Base-by-base conservation (phyloP, 2,329 filamentous ascomycete genomes). In the Gremmenia infestans region DNA sequence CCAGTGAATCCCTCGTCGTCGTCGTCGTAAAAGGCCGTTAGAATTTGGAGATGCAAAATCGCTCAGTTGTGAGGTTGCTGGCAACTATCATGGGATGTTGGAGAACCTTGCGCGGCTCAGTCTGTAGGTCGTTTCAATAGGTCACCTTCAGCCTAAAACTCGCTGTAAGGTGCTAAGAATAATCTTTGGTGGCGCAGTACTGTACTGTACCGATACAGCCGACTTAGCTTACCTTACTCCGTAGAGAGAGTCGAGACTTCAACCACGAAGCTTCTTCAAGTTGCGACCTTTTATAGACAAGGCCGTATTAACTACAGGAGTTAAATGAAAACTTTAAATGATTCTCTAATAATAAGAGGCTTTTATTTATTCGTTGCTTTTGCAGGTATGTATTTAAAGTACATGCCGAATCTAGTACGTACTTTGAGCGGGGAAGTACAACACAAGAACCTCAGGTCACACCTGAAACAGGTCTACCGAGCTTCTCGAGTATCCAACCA, bases 381-480 rank as follows among this genome's bases (percentile, higher is more conserved):
- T 32, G 28, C 8, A 32, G 28, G 8, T 32, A 32, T 8, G 8
- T 32, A 32, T 32, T 11, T 4, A 32, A 32, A 32, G 8, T 9
- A 32, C 28, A 9, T 32, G 8, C 22, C 22, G 22, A 4, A 22
- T 22, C 3, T 22, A 6, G 28, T 28, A 28, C 28, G 8, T 28
- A 7, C 5, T 28, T 28, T 28, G 28, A 32, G 28, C 28, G 28
- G 28, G 28, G 28, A 5, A 9, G 28, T 9, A 32, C 9, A 32
- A 32, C 9, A 32, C 3, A 2, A 32, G 28, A 32, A 32, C 9
- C 9, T 32, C 28, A 32, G 9, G 2, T 15, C 15, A 42, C 39
- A 42, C 15, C 42, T 42, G 59, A 47, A 70, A 70, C 50, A 70
- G 61, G 43, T 68, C 59, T 9, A 70, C 68, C 39, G 61, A 65